Evolutionary conservation across 257 asterid genomes (phyloP).

Genomic region (Przewalskia tangutica): DNA sequence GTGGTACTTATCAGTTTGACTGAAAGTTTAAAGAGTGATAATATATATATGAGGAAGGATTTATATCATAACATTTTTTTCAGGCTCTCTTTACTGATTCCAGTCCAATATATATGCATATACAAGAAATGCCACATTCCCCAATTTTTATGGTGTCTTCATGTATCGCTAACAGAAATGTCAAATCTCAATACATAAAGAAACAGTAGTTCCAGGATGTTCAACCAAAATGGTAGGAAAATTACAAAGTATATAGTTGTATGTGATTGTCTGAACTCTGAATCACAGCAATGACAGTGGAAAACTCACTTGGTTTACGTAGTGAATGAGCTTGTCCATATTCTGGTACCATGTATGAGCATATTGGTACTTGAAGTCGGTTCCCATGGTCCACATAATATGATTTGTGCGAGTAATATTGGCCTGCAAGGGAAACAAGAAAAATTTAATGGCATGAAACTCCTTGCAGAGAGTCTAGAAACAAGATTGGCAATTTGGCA

Average conservation of each 20-base stretch:
- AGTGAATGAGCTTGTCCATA: conserved; percentile 97
- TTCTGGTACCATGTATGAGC: conserved; percentile 81
- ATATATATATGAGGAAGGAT: not conserved
- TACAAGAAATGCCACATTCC: not conserved
- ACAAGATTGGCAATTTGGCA: not conserved
- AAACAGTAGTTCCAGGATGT: not conserved
- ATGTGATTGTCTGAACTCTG: not conserved
- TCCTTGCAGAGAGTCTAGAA: not conserved
- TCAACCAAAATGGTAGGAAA: not conserved
- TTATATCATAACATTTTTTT: not conserved
- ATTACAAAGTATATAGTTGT: not conserved
- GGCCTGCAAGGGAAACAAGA: conserved; percentile 44
- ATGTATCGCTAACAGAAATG: not conserved
- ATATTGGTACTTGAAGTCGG: conserved; percentile 94
- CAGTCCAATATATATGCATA: not conserved
- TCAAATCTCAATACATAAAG: not conserved
- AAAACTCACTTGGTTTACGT: conserved; percentile 68
- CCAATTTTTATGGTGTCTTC: not conserved
- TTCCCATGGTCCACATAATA: conserved; percentile 99
- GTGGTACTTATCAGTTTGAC: not conserved
- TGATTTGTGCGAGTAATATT: conserved; percentile 90
- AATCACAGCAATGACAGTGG: not conserved
- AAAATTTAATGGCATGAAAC: not conserved
- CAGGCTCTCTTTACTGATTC: not conserved
- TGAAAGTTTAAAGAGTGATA: not conserved